Conservation (phyloP, 305 asterid species). For the Caryopteris hybrid region DNA sequence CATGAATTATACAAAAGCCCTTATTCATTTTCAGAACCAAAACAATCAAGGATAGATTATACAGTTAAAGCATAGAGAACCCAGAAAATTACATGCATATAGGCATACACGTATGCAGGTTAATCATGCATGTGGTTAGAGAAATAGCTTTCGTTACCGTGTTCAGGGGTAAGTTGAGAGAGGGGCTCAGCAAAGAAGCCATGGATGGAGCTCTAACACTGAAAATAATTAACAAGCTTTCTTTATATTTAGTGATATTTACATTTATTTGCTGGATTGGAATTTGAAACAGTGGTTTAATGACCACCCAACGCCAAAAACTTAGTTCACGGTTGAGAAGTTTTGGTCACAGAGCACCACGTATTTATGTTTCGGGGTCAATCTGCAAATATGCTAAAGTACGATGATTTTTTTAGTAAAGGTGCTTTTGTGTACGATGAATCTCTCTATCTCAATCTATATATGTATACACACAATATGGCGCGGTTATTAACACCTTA, state of each 20-base stretch:
- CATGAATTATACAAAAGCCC: too few relatives aligned
- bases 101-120: background rate
- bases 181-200: too few relatives aligned
- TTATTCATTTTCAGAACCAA: background rate
- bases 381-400: slow-evolving; percentile 15
- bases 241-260: background rate
- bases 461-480: too few relatives aligned
- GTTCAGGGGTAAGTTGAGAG: too few relatives aligned
- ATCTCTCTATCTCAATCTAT: too few relatives aligned
- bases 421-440: too few relatives aligned
- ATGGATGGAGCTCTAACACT: too few relatives aligned
- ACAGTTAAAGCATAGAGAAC: background rate
- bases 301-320: slow-evolving; percentile 16
- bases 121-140: background rate
- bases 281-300: background rate
- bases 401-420: background rate
- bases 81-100: background rate
- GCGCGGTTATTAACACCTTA: too few relatives aligned
- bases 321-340: slow-evolving; percentile 24
- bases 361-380: slow-evolving; percentile 9
- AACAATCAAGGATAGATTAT: background rate
- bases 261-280: background rate
- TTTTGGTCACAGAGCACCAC: slow-evolving; percentile 28
- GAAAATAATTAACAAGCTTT: background rate
- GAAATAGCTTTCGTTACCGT: slow-evolving; percentile 20